Base-by-base conservation (phyloP, 805 yeast genomes). In the Candida maris region DNA sequence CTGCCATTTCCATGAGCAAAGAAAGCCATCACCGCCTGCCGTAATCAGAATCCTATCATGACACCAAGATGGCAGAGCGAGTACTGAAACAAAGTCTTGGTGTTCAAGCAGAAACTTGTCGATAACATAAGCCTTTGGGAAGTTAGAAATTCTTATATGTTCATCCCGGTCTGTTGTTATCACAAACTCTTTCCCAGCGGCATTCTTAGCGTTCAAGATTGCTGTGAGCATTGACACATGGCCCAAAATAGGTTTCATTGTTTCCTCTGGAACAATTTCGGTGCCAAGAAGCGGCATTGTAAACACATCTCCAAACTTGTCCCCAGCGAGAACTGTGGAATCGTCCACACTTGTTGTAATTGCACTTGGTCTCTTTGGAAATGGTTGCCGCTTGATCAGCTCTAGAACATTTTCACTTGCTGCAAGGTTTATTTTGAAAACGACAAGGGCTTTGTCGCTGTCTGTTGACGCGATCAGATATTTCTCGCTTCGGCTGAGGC, bases 191-290 rank as follows among this genome's bases (percentile, higher is more conserved):
- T 73, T 72, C 6, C 69, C 73, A 14, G 46, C 32, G 20, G 67
- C 60, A 29, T 61, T 56, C 3, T 51, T 49, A 9, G 71, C 67
- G 19, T 79, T 64, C 19, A 70, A 53, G 2, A 89, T 72, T 44
- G 80, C 87, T n/a, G 95, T 84, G 42, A 93, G 72, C 96, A 93
- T 87, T 3, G 97, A 89, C 4, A 93, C 97, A 61, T 93, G 99
- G 6, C 99, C 99, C 36, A 91, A 64, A 5, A 91, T 70, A 3
- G 97, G 97, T 25, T 67, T 72, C 29, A 76, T 57, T 30, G 72
- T 75, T 4, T 70, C 69, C 26, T 52, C 58, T 4, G 57, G 61
- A 2, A 64, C 57, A 1, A 71, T 50, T 1, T 51, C 61, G 3
- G 58, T 49, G 10, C 57, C 54, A 16, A 63, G 64, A 19, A 78